Base-by-base conservation (phyloP, 139 green algal genomes). In the Chlorella sp. region DNA sequence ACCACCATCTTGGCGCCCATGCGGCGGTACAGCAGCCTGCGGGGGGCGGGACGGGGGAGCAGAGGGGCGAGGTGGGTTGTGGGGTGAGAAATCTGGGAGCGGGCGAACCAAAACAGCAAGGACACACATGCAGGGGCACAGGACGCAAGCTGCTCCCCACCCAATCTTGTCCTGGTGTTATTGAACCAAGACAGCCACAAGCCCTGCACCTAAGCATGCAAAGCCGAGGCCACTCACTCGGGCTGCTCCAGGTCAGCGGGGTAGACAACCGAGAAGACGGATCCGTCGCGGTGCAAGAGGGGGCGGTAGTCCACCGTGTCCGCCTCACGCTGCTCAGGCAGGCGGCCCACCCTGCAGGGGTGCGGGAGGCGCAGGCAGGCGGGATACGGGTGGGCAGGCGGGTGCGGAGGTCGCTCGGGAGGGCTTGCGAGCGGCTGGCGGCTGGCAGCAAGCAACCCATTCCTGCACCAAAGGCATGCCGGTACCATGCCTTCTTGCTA, bases 1-100 rank as follows among this genome's bases (percentile, higher is more conserved):
- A 99, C 97, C 7, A 94, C 96, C 93, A 99, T 91, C 96, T 99
- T 99, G 92, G 90, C 92, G 3, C 97, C 97, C 68, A 99, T 96
- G 79, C 94, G 91, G 86, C 94, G 92, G 96, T 99, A 99, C 75
- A 90, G 34, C 82, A 69, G 60, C 82, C 88, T 91, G 88, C 88
- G 2, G 80, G 28, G 42, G 48, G 42, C 1, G 11, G 64, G 53
- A 28, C 3, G 26, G 32, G 28, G 24, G 42, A 34, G 75, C 34
- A 30, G 0, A 77, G 69, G 30, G 69, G 69, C 69, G 28, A 28
- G 69, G 69, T 77, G 11, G n/a, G 5, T 57, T 57, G 48, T 5
- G 48, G 9, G 24, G 64, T 26, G 21, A 71, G 21, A 71, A 14
- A 32, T 71, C 11, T 32, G 64, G 7, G 64, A 28, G 64, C 11